phyloP scores from a whole-genome alignment of 805 yeast species.

The Saccharomycopsis lassenensis region DNA sequence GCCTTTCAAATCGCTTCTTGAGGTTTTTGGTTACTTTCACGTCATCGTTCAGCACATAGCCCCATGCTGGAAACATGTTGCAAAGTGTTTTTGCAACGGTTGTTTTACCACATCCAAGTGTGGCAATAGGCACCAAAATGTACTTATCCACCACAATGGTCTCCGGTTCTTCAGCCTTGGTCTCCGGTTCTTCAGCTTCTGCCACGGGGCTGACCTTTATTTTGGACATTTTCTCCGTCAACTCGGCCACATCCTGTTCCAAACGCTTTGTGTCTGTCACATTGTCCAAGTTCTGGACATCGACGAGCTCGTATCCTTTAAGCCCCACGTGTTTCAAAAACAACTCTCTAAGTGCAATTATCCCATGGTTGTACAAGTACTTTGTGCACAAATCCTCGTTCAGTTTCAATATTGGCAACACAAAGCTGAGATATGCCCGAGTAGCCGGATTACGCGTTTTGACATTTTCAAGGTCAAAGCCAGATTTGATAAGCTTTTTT shows the following conservation, averaged over 20 bases:
- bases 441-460: conserved; percentile 50
- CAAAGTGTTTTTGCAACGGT: conserved; percentile 57
- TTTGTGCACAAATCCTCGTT: conserved; percentile 37
- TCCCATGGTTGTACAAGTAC: conserved; percentile 52
- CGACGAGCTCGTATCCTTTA: conserved; percentile 48
- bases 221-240: too few species aligned
- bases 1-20: conserved; percentile 38
- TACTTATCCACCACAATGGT: conserved; percentile 35
- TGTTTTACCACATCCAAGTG: conserved; percentile 93
- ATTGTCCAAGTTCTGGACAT: too few species aligned
- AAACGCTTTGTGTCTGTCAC: too few species aligned
- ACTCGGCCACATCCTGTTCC: too few species aligned
- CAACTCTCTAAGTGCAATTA: conserved; percentile 57
- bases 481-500: conserved; percentile 34
- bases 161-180: neutral
- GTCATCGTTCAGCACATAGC: conserved; percentile 75
- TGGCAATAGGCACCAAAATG: conserved; percentile 72
- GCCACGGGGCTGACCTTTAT: too few species aligned
- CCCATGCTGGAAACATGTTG: conserved; percentile 51
- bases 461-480: conserved; percentile 29
- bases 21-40: conserved; percentile 35
- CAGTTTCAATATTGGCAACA: conserved; percentile 39
- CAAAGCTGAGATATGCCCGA: conserved; percentile 58
- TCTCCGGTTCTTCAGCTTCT: conserved; percentile 3
- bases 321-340: conserved; percentile 47